Base-by-base conservation (phyloP, 495 filamentous ascomycete genomes). In the Hyaloscypha finlandica region DNA sequence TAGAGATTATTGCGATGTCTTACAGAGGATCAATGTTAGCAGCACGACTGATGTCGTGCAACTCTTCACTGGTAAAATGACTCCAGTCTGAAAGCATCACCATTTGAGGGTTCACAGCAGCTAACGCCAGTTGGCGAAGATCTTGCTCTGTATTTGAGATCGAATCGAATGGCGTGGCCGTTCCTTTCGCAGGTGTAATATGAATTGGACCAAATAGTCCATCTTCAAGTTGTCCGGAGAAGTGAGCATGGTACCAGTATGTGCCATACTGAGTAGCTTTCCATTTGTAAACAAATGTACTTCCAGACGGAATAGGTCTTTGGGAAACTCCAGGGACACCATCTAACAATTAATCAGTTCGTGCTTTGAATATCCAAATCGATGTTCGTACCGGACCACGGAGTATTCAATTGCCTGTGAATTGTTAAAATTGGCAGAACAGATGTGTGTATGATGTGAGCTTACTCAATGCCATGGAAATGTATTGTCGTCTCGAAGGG, bases 221-320 rank as follows among this genome's bases (percentile, higher is more conserved):
- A 68, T 88, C 84, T 66, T 80, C 77, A 22, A 86, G 73, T 59
- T 81, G 77, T 8, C 77, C 77, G 35, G 72, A 71, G 22, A 73
- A 71, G 65, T 88, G 86, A n/a, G 80, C 75, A 71, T 87, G 85
- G 65, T 87, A 86, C 80, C 79, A 84, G 72, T 83, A 84, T 19
- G 77, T 81, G 22, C 85, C 84, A 67, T 81, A 81, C 22, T 80
- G 77, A 6, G 72, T 76, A 6, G 83, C 85, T 2, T 72, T 77
- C 74, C 78, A 88, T 37, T 74, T 72, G 66, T 86, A 84, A 19
- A 67, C 71, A 45, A 79, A 87, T 11, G 63, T 77, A 11, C 71
- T 68, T 8, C 79, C 81, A 3, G 82, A 77, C 52, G 70, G 65
- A 45, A 88, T 84, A 3, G 79, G 74, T 29, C 72, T 74, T 73